These are phyloP conservation scores for Alisma plantagoaquatica DNA, from an alignment of 106 monocot species.

Conservation along the genomic window DNA sequence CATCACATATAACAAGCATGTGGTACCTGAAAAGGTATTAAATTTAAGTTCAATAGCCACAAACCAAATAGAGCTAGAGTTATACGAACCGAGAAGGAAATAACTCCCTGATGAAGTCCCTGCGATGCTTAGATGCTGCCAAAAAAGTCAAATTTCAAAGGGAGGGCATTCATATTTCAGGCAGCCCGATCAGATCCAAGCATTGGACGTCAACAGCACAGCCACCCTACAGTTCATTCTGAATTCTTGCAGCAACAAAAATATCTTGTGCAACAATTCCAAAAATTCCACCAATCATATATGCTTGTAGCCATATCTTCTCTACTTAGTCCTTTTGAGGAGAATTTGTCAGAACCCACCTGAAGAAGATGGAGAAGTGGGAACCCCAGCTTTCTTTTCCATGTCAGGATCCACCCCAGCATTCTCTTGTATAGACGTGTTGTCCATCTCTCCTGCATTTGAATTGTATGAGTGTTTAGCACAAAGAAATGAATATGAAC, in stretches of 20 bases:
- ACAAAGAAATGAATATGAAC: not conserved
- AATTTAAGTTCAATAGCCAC: conserved; percentile 46
- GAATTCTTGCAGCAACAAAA: too few species aligned
- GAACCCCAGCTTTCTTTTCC: conserved; percentile 50
- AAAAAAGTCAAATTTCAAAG: conserved; percentile 61
- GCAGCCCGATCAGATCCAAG: conserved; percentile 45
- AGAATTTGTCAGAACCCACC: conserved; percentile 92
- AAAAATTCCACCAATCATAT: conserved; percentile 74
- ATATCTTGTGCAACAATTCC: conserved; percentile 58
- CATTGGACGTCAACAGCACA: conserved; percentile 46
- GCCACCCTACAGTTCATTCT: too few species aligned
- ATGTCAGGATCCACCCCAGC: conserved; percentile 55
- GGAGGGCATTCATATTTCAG: conserved; percentile 55
- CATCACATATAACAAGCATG: not conserved
- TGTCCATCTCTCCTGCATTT: conserved; percentile 38
- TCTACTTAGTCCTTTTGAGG: conserved; percentile 93
- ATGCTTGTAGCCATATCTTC: conserved; percentile 75
- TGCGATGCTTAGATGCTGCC: conserved; percentile 63
- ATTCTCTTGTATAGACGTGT: conserved; percentile 35
- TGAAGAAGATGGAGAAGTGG: conserved; percentile 84
- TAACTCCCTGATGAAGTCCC: conserved; percentile 63
- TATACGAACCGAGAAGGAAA: conserved; percentile 93
- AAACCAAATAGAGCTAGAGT: conserved; percentile 84
- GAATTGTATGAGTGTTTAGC: not conserved
- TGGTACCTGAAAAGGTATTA: conserved; percentile 28